Base-by-base conservation (phyloP, 2,329 filamentous ascomycete species). In the Hypoxylon sp. region DNA sequence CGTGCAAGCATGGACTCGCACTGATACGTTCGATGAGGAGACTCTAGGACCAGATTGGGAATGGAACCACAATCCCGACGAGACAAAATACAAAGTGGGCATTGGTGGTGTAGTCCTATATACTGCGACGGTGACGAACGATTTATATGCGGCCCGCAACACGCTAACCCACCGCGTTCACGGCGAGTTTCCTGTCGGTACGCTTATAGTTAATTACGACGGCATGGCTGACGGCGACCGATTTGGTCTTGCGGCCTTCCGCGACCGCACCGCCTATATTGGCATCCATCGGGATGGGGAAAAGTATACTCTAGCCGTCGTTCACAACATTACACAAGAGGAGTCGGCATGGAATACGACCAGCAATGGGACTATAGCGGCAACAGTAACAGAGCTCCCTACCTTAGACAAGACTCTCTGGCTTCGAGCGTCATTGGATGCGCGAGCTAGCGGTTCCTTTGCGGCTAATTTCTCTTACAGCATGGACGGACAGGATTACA, bases 41-140 rank as follows among this genome's bases (percentile, higher is more conserved):
- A 68, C 76, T 0, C 78, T 89, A 0, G 75, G 79, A 6, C 79
- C 80, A 0, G 77, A 82, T 1, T 89, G 85, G 85, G 87, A 89
- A 74, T 89, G 87, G 87, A 90, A 89, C 72, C 87, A 89, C 70
- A 89, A 89, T 74, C 87, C 87, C 0, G 86, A 89, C 61, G 80
- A 76, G 0, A 78, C 75, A 8, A 83, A 82, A 7, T 89, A 77
- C 71, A 74, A 72, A 1, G 78, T 87, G 10, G 50, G 48, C 7
- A 75, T 79, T 44, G 77, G 82, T 31, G 83, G 84, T 1, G 72
- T 89, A 2, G 80, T 78, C 0, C 79, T 89, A 1, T 77, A 75
- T 29, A 84, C 87, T 1, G 84, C 83, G 1, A 85, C 83, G 0
- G 81, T 88, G 0, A 89, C 87, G 0, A 75, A 78, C 13, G 86